These are phyloP conservation scores for Tympanopsis confertula DNA, from an alignment of 2,329 filamentous ascomycete species.

Conservation along the genomic window DNA sequence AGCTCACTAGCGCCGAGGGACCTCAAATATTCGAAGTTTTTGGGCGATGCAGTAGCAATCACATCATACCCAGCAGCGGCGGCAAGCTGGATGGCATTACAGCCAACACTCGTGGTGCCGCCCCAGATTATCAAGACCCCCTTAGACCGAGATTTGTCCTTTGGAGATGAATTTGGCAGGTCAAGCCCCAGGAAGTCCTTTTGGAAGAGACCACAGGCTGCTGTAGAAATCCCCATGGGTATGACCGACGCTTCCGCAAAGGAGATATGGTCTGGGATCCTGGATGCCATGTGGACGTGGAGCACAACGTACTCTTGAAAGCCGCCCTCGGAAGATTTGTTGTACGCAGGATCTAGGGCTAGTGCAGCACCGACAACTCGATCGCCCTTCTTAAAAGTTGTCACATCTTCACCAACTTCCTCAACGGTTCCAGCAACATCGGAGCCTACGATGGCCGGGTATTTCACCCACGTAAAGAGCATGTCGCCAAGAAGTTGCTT, in stretches of 20 bases:
- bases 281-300: conserved; percentile 9
- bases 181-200: conserved; percentile 8
- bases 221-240: conserved; percentile 15
- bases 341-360: conserved; percentile 3
- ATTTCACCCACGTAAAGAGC: no score
- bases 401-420: conserved; percentile 6
- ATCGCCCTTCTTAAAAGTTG: conserved; percentile 12
- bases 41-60: conserved; percentile 25
- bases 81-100: conserved; percentile 31
- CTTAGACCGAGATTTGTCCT: conserved; percentile 2
- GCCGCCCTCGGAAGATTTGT: conserved; percentile 8
- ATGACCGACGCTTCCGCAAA: conserved; percentile 16
- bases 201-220: conserved; percentile 15
- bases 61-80: conserved; percentile 30
- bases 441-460: conserved; percentile 11
- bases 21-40: conserved; percentile 29
- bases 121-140: conserved; percentile 32
- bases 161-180: conserved; percentile 7
- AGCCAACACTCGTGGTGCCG: conserved; percentile 33
- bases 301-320: conserved; percentile 18
- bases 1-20: conserved; percentile 27
- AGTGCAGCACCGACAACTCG: conserved; percentile 9
- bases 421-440: conserved; percentile 11
- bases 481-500: no score
- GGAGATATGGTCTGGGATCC: conserved; percentile 13